Evolutionary conservation across 2,329 filamentous ascomycete species (phyloP), one percentile per base, ranked within the genome.

Genomic region (Nigrospora osmanthi): DNA sequence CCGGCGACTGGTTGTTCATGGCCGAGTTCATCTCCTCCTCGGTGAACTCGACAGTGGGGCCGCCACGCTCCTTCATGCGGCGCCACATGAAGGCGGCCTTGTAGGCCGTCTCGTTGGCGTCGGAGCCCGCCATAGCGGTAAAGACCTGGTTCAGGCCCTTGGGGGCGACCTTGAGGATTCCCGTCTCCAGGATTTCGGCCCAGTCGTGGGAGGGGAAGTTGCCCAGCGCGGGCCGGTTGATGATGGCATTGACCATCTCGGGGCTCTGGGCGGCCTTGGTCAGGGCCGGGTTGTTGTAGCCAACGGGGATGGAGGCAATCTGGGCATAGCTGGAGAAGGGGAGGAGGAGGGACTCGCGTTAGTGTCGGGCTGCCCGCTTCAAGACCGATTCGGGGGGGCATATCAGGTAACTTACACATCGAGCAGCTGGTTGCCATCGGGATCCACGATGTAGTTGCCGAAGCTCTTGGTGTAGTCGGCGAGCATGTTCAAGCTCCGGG

Each of bases 11-110:
- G 73, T 95, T 95, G 64, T 79, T 73, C 89, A 95, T 95, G 58
- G 80, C 73, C 11, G 80, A 83, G 39, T 71, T 62, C 48, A 90
- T 73, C 66, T 95, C 90, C 58, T 87, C 80, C 43, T 81, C 68
- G 32, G 85, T 87, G 71, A 95, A 95, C 47, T 91, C 87, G 45
- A 83, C 85, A 34, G 83, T 66, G 38, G 80, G 72, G 9, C 88
- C 88, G 53, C 89, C 89, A 49, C 90, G 87, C 68, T 93, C 80
- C 51, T 81, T 76, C 65, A 89, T 86, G 40, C 87, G 82, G 60
- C 85, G 83, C 77, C 85, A 94, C 83, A 95, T 95, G 71, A 95
- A 95, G 41, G 90, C 89, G 10, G 89, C 89, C 72, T 95, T 95
- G 79, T 89, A 95, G 37, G 90, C 90, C 32, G 87, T 86, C 71